phyloP scores from a whole-genome alignment of 2,329 filamentous ascomycete genomes.

The Colletotrichum tropicicola region DNA sequence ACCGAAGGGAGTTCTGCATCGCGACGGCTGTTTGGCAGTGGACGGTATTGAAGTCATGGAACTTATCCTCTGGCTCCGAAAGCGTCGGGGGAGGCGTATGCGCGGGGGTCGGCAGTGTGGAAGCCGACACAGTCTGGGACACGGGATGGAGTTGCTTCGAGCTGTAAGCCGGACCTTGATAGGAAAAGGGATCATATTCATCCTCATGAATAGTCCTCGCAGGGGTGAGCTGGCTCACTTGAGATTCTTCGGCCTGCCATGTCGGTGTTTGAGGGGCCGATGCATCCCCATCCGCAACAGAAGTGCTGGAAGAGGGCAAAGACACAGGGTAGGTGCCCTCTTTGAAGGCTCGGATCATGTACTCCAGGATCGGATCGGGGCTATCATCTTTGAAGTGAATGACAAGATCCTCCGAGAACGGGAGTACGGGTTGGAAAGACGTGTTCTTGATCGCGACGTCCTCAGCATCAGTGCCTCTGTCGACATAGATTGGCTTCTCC shows the following conservation, averaged over 20 bases:
- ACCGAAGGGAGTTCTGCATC: conserved; percentile 66
- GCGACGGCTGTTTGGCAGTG: conserved; percentile 57
- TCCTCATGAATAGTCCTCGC: conserved; percentile 32
- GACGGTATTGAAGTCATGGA: conserved; percentile 54
- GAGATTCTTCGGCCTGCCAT: conserved; percentile 5
- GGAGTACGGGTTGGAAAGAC: conserved; percentile 55
- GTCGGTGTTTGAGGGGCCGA: conserved; percentile 11
- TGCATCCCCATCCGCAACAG: conserved; percentile 15
- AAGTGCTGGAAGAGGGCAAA: conserved; percentile 1
- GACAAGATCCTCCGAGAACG: conserved; percentile 64
- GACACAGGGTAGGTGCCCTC: conserved; percentile 44
- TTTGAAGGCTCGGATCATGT: conserved; percentile 56
- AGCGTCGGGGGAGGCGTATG: conserved; percentile 49
- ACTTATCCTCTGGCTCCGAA: conserved; percentile 44
- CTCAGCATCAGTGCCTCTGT: conserved; percentile 39
- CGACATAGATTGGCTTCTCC: conserved; percentile 31
- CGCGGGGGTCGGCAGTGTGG: conserved; percentile 51
- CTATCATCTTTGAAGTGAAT: conserved; percentile 60
- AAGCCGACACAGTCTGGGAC: conserved; percentile 33
- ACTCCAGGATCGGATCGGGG: conserved; percentile 52
- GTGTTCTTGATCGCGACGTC: conserved; percentile 34
- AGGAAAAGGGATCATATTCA: conserved; percentile 60
- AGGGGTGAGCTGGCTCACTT: neutral
- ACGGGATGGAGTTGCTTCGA: conserved; percentile 3
- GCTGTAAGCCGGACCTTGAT: conserved; percentile 26